Evolutionary conservation across 2,329 filamentous ascomycete species (phyloP), one percentile per base, ranked within the genome.

Genomic region (Colletotrichum lentis): DNA sequence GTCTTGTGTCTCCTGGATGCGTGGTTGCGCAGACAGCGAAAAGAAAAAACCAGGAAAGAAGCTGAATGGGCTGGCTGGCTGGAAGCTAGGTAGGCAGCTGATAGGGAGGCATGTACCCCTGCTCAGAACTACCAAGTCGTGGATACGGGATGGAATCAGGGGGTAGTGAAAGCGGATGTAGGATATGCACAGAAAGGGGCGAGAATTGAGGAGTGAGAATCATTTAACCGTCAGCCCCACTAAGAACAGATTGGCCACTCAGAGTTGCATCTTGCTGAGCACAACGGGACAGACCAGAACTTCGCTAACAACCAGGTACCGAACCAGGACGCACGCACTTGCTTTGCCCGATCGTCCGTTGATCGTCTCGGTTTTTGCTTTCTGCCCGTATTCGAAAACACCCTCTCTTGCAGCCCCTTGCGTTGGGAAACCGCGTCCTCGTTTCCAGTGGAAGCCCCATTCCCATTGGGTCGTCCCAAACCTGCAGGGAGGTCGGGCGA

Each of bases 401-500:
- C 27, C 22, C 18, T 46, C 14, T 43, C 24, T 10, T 27, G 31
- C 20, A 22, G 55, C 46, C 57, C 61, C 49, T n/a, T 39, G 47
- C 39, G 20, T 47, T 35, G 31, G 7, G 35, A 41, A 35, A 54
- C 31, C n/a, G 49, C 18, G 62, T 18, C 20, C 49, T 61, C 27
- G 49, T 37, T 56, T 52, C 20, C 50, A 60, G 24, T 37, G 43
- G 16, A 16, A 44, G 39, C 20, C 62, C 31, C 31, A 10, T 35
- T 35, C 31, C 31, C 62, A 27, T 27, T 50, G 50, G 14, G 49
- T 22, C 49, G 41, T 24, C 46, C 62, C 56, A 14, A 52, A 46
- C 57, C 66, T 69, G 66, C 56, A 69, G 61, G 66, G 66, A 69
- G 56, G 41, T 66, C 44, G 52, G 66, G 56, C n/a, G 50, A 65